Conservation (phyloP, 306 rosid species). For the Carpinus viminea region DNA sequence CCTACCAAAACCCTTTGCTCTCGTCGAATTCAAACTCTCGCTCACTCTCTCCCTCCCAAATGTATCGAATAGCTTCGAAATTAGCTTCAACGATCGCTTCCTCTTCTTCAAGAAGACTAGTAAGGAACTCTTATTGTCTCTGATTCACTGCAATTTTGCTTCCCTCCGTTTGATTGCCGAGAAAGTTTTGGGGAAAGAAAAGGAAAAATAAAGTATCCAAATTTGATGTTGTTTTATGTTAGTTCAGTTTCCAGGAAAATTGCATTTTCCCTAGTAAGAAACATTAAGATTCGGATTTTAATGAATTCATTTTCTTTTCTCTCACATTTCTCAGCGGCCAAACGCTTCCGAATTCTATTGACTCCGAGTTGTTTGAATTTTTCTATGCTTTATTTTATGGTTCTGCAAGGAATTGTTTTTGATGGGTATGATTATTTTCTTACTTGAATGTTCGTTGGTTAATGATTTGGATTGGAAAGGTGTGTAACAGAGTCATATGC, state of each 20-base stretch:
- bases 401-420: neutral
- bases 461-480: constrained; percentile 35
- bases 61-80: constrained; percentile 75
- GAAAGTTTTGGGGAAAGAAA: neutral
- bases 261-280: neutral
- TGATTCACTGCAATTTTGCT: neutral
- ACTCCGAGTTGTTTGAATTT: neutral
- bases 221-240: neutral
- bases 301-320: neutral
- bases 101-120: constrained; percentile 55
- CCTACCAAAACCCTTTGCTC: constrained; percentile 18
- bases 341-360: neutral
- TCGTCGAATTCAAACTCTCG: neutral
- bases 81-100: constrained; percentile 60
- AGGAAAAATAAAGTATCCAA: neutral
- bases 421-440: constrained; percentile 12
- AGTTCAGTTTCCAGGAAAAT: neutral
- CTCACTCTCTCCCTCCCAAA: constrained; percentile 25
- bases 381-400: neutral
- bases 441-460: neutral
- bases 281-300: neutral
- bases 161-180: neutral
- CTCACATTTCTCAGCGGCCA: constrained; percentile 1
- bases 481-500: constrained; percentile 42
- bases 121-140: constrained; percentile 24